Conservation (phyloP, 2,329 filamentous ascomycete species). For the Colletotrichum liriopes region DNA sequence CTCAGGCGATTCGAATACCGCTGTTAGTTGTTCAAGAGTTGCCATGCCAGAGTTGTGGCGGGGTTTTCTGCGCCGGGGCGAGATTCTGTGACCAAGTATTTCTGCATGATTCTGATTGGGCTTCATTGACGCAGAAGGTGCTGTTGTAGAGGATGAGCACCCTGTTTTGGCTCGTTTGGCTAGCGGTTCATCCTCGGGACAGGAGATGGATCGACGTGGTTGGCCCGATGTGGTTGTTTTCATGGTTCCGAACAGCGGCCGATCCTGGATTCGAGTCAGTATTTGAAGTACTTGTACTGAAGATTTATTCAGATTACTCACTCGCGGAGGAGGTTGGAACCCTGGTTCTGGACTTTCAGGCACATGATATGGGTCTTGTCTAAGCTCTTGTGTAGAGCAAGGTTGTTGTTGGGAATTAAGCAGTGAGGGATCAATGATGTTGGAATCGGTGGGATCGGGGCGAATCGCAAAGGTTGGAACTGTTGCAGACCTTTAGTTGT, state of each 20-base stretch:
- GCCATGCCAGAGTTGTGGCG: neutral
- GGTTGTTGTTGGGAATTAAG: neutral
- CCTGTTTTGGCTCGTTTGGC: neutral
- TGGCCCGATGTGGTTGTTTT: neutral
- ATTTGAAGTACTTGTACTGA: neutral
- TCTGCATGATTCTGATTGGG: neutral
- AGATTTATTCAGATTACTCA: neutral
- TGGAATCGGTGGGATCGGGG: neutral
- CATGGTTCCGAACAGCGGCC: neutral
- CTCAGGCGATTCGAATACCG: neutral
- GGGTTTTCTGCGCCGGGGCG: neutral
- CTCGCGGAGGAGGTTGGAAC: neutral
- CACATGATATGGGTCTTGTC: neutral
- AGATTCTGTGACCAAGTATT: neutral
- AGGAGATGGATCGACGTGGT: neutral
- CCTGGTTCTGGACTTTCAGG: neutral
- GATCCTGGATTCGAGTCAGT: neutral
- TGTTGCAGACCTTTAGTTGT: neutral
- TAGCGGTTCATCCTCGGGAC: neutral
- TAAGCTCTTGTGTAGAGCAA: neutral
- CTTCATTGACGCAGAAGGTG: neutral
- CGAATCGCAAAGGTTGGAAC: neutral
- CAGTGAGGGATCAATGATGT: neutral
- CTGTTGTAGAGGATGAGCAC: too few relatives aligned
- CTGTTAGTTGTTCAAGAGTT: neutral